These are phyloP conservation scores for Xylaria curta DNA, from an alignment of 495 filamentous ascomycete genomes.

Conservation along the genomic window DNA sequence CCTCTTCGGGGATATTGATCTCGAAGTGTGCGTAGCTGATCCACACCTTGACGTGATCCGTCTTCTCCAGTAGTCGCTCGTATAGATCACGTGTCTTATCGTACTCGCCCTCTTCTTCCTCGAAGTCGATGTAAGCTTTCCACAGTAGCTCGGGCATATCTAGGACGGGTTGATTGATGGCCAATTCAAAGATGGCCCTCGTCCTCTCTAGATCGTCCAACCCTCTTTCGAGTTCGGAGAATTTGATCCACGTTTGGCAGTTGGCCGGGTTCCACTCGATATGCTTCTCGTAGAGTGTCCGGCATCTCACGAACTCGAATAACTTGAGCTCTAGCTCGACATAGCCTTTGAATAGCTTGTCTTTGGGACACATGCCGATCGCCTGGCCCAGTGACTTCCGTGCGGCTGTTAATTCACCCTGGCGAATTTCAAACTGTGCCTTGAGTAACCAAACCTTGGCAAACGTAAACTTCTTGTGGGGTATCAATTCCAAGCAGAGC, in stretches of 20 bases:
- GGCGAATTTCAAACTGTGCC: slow-evolving; percentile 91
- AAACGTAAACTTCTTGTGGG: slow-evolving; percentile 97
- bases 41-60: slow-evolving; percentile 98
- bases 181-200: slow-evolving; percentile 92
- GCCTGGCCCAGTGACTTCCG: slow-evolving; percentile 88
- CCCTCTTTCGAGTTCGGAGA: slow-evolving; percentile 87
- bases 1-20: slow-evolving; percentile 79
- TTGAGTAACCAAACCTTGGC: slow-evolving; percentile 95
- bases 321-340: slow-evolving; percentile 89
- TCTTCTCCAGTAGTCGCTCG: slow-evolving; percentile 89
- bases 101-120: slow-evolving; percentile 91
- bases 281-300: slow-evolving; percentile 91
- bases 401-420: slow-evolving; percentile 77
- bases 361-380: slow-evolving; percentile 94
- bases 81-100: slow-evolving; percentile 82
- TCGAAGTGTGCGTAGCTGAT: slow-evolving; percentile 97
- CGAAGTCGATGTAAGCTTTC: slow-evolving; percentile 98
- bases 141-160: slow-evolving; percentile 98
- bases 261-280: slow-evolving; percentile 90
- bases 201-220: slow-evolving; percentile 87
- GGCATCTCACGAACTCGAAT: slow-evolving; percentile 89
- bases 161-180: slow-evolving; percentile 79
- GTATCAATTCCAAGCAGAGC: slow-evolving; percentile 84
- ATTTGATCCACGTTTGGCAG: slow-evolving; percentile 92
- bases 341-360: slow-evolving; percentile 92